Conservation (phyloP, 768 basidiomycete species). For the Coprinellus micaceus region DNA sequence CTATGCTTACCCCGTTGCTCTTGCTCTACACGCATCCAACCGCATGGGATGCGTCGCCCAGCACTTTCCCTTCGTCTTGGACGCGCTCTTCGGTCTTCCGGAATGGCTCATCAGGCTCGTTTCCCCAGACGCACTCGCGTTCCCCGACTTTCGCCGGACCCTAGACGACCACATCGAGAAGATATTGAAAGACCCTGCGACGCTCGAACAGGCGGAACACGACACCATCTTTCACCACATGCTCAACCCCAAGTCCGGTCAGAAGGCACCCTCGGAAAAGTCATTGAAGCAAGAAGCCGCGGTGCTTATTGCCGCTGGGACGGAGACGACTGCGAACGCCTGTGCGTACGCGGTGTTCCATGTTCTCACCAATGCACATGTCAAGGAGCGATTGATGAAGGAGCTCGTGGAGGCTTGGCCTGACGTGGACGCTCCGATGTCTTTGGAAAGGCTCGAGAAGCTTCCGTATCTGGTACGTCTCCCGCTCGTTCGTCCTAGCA, state of each 20-base stretch:
- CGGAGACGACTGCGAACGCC: slow-evolving; percentile 41
- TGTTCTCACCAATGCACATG: slow-evolving; percentile 27
- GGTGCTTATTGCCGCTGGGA: slow-evolving; percentile 29
- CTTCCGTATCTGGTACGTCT: slow-evolving; percentile 12
- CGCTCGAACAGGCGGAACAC: slow-evolving; percentile 24
- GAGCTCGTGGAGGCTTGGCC: slow-evolving; percentile 40
- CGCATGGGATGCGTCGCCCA: slow-evolving; percentile 6
- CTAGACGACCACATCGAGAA: slow-evolving; percentile 21
- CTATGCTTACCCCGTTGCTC: slow-evolving; percentile 23
- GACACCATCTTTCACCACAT: slow-evolving; percentile 35
- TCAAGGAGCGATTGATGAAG: slow-evolving; percentile 25
- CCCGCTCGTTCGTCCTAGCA: no score
- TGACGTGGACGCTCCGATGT: slow-evolving; percentile 26
- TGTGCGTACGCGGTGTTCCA: slow-evolving; percentile 34
- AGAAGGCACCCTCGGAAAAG: not conserved
- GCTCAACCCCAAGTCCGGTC: slow-evolving; percentile 1
- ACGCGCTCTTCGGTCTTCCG: slow-evolving; percentile 15
- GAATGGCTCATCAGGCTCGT: slow-evolving; percentile 13
- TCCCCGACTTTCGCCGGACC: slow-evolving; percentile 13
- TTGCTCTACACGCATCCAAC: slow-evolving; percentile 9
- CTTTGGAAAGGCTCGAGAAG: slow-evolving; percentile 38
- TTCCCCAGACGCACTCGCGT: slow-evolving; percentile 14
- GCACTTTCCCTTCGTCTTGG: slow-evolving; percentile 21
- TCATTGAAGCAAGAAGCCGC: slow-evolving; percentile 1
- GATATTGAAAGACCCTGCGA: slow-evolving; percentile 21